phyloP scores from a whole-genome alignment of 2,329 filamentous ascomycete species.

The Aspergillus nomiae region DNA sequence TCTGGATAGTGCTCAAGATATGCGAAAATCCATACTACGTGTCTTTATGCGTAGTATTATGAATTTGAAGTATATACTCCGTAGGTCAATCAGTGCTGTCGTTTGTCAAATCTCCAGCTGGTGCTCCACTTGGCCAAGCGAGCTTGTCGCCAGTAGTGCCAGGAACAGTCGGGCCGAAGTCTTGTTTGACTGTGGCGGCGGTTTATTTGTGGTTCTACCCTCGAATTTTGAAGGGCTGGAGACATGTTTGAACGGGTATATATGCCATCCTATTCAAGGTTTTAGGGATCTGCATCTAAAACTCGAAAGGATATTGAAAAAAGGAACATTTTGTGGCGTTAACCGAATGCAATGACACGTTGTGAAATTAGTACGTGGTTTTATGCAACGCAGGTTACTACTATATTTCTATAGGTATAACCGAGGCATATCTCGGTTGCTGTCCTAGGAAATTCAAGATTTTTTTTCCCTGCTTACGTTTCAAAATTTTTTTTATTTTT shows the following conservation, averaged over 20 bases:
- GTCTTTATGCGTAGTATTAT: background rate
- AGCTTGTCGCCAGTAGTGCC: constrained; percentile 7
- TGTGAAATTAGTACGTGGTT: background rate
- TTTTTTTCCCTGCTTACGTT: too few relatives aligned
- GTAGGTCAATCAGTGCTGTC: too few relatives aligned
- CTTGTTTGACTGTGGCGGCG: background rate
- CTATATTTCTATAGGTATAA: background rate
- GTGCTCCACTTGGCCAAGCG: constrained; percentile 3
- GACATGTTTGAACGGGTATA: background rate
- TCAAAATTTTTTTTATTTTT: background rate
- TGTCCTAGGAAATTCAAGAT: background rate
- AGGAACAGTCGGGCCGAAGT: background rate
- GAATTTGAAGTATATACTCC: background rate
- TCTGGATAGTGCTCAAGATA: background rate
- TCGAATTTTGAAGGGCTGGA: background rate
- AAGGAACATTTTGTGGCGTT: background rate
- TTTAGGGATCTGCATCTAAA: background rate
- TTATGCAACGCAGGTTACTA: background rate
- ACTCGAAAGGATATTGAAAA: background rate
- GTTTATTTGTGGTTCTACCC: background rate
- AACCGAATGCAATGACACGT: background rate
- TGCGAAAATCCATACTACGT: background rate
- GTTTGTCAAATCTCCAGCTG: background rate
- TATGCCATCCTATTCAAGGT: background rate
- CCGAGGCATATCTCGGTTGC: constrained; percentile 8